Evolutionary conservation across 768 basidiomycete genomes (phyloP), one percentile per base, ranked within the genome.

Genomic region (Russula sp.): DNA sequence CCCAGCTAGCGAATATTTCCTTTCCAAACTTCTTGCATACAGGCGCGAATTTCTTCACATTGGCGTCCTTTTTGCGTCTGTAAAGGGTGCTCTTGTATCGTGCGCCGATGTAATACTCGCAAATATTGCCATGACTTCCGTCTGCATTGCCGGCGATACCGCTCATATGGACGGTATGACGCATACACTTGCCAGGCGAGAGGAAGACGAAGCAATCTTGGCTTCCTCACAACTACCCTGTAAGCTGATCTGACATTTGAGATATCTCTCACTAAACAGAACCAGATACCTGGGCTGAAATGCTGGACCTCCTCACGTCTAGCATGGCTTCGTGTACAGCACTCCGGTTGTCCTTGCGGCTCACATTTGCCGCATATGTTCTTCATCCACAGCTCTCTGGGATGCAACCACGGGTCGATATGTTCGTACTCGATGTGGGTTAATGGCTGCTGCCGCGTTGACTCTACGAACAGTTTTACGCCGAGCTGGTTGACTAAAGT

Each of bases 181-280:
- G 71, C 44, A 65, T 65, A 61, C 72, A 72, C 61, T 78, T 64
- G 63, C 71, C 79, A 70, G 72, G 64, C 82, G 82, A 58, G 76
- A 76, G 61, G 79, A 82, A 46, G 78, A 83, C 20, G 81, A 85
- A 63, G 75, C 73, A 60, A 71, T 89, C 34, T 78, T 79, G 46
- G 87, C 86, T 46, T 84, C 86, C 5, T 75, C 80, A 26, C 88
- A 90, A 67, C 75, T 92, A n/a, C 89, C 90, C 63, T 80, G 89
- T 86, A 73, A 65, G 69, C 61, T 49, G 16, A 56, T 32, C 36
- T 36, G 9, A 49, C 3, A 14, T 24, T 26, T 8, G 44, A 46
- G 53, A 14, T 44, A 30, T 11, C 28, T 34, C 42, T 18, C 22
- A 14, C 68, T 74, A 42, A 74, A 53, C 22, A 46, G 36, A 2